Percentiles rank a stretch among this genome's conserved stretches.
Evolutionary conservation across 768 basidiomycete species (phyloP).

Genomic region (Lyophyllum shimeji): DNA sequence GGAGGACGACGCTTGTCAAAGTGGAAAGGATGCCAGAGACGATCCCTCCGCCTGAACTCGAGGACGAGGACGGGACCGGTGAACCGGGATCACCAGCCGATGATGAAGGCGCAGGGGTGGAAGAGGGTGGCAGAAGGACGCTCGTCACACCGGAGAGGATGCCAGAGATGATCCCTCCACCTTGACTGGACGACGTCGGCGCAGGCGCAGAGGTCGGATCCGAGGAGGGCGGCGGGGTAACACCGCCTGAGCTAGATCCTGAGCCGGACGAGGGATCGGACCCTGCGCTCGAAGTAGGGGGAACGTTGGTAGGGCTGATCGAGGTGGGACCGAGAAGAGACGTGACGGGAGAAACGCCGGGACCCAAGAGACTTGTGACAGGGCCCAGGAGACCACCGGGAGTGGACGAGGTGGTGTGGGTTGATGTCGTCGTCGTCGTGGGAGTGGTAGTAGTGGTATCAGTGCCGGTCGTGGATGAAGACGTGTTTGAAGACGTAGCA

Average conservation of each 20-base stretch:
- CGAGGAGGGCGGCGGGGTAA: not conserved
- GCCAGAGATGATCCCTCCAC: not conserved
- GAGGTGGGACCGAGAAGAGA: not conserved
- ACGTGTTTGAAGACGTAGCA: constrained; percentile 1
- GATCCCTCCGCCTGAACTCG: not conserved
- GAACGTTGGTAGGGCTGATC: not conserved
- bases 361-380: not conserved
- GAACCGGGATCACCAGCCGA: not conserved
- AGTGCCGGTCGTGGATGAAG: constrained; percentile 1
- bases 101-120: not conserved
- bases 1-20: not conserved
- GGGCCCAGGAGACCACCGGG: no score
- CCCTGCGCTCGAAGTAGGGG: not conserved
- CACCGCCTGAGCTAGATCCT: not conserved
- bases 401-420: no score
- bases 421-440: not conserved
- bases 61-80: not conserved
- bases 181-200: not conserved
- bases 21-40: not conserved
- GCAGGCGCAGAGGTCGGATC: not conserved
- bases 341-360: not conserved
- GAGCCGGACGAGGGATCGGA: not conserved
- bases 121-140: constrained; percentile 3
- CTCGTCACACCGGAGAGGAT: constrained; percentile 4
- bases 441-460: not conserved